Percentiles rank a stretch among this genome's conserved stretches.
phyloP scores from a whole-genome alignment of 179 eudicot genomes.

The Camellia oleifera region DNA sequence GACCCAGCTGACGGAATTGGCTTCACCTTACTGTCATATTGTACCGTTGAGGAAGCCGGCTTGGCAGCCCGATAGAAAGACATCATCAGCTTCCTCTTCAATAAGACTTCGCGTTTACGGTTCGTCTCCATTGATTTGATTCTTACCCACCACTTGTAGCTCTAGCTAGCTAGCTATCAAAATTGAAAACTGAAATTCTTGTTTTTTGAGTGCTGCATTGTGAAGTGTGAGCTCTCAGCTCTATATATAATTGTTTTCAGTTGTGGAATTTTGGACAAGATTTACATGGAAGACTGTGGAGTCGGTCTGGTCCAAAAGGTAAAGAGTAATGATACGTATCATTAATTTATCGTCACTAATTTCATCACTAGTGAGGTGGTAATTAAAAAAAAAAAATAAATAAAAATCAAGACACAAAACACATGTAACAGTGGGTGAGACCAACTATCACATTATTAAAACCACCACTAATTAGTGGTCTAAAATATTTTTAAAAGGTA shows the following conservation, averaged over 20 bases:
- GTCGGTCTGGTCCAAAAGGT: no score
- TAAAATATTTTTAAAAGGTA: no score
- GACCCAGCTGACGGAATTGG: neutral
- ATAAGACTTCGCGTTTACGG: slow-evolving; percentile 36
- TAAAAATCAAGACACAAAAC: no score
- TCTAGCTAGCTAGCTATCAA: neutral
- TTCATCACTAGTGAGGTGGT: no score
- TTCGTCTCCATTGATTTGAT: slow-evolving; percentile 34
- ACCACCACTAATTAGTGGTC: no score
- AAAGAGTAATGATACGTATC: no score
- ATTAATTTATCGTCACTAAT: no score
- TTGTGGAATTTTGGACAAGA: no score
- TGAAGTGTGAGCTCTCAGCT: neutral
- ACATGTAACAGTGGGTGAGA: no score
- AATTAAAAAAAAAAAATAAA: no score
- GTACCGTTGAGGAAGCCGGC: neutral
- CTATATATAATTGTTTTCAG: slow-evolving; percentile 4
- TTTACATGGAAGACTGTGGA: no score
- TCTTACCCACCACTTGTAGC: neutral
- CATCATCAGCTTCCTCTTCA: neutral
- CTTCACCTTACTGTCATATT: neutral
- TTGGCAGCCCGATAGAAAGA: neutral
- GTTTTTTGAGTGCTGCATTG: neutral
- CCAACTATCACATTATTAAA: no score
- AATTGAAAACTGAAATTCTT: neutral